phyloP scores from a whole-genome alignment of 352 stramenopile species.

The Pythium oligandrum region DNA sequence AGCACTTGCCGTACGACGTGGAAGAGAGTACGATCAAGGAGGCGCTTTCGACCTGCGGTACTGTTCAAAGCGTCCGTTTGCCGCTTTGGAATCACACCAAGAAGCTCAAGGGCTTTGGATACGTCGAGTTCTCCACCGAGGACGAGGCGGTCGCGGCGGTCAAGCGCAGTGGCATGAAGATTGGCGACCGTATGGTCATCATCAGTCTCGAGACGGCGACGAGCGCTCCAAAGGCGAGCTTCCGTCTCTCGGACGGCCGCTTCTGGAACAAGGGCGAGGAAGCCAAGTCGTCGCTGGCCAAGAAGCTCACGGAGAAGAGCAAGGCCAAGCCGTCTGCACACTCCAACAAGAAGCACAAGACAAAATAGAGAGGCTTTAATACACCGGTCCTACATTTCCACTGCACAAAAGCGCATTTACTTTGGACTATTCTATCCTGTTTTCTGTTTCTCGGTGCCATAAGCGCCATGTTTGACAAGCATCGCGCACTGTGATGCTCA shows the following conservation, averaged over 20 bases:
- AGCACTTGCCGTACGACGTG: slow-evolving; percentile 87
- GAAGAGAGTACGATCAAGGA: slow-evolving; percentile 81
- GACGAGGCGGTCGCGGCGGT: slow-evolving; percentile 63
- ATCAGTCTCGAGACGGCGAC: slow-evolving; percentile 89
- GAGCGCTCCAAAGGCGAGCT: slow-evolving; percentile 90
- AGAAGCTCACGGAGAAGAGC: slow-evolving; percentile 68
- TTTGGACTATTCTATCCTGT: too few species aligned
- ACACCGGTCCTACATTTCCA: too few species aligned
- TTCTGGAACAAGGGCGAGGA: slow-evolving; percentile 89
- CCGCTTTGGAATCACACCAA: slow-evolving; percentile 92
- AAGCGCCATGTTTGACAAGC: too few species aligned
- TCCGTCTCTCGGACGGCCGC: slow-evolving; percentile 76
- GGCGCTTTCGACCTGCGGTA: slow-evolving; percentile 83
- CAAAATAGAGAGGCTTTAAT: slow-evolving; percentile 6
- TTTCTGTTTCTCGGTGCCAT: too few species aligned
- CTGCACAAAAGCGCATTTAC: too few species aligned
- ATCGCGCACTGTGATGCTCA: too few species aligned
- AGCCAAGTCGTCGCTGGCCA: slow-evolving; percentile 74
- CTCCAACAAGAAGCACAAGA: slow-evolving; percentile 14
- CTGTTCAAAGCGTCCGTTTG: slow-evolving; percentile 91
- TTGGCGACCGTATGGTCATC: slow-evolving; percentile 86
- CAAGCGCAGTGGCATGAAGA: slow-evolving; percentile 80
- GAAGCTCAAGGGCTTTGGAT: slow-evolving; percentile 96
- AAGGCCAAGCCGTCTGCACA: slow-evolving; percentile 15
- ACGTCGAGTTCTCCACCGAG: slow-evolving; percentile 87